Conservation (phyloP, 2,329 filamentous ascomycete species). For the Talaromyces marneffei region DNA sequence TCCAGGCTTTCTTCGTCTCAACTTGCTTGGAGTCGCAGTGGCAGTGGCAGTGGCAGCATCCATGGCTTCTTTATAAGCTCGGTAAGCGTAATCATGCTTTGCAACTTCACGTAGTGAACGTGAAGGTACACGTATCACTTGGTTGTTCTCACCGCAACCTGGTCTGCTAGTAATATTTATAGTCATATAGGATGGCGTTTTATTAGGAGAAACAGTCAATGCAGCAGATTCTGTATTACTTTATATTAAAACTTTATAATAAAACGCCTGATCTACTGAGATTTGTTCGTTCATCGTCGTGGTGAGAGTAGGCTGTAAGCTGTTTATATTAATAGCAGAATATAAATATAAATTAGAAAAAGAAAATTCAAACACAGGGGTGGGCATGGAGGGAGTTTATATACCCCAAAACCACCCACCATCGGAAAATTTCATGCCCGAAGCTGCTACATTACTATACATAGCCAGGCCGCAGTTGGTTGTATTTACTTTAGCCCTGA, state of each 20-base stretch:
- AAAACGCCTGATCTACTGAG: background rate
- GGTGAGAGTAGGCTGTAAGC: background rate
- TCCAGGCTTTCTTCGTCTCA: background rate
- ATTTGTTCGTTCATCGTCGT: background rate
- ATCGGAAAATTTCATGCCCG: background rate
- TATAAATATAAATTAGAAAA: background rate
- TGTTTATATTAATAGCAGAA: background rate
- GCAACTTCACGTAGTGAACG: background rate
- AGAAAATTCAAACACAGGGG: background rate
- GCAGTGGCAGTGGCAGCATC: conserved; percentile 2
- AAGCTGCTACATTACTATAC: background rate
- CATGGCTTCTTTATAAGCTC: background rate
- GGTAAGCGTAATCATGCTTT: conserved; percentile 1
- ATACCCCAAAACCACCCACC: background rate
- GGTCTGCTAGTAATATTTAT: too few relatives aligned
- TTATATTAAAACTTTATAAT: background rate
- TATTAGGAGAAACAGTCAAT: too few relatives aligned
- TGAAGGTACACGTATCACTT: background rate
- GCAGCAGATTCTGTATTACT: too few relatives aligned
- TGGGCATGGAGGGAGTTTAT: background rate
- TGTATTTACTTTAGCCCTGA: background rate
- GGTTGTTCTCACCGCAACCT: background rate
- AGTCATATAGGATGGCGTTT: too few relatives aligned
- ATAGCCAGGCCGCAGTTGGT: background rate
- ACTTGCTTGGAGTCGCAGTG: background rate